Evolutionary conservation across 768 basidiomycete genomes (phyloP).

Genomic region (Sistotremastrum niveocremeum): DNA sequence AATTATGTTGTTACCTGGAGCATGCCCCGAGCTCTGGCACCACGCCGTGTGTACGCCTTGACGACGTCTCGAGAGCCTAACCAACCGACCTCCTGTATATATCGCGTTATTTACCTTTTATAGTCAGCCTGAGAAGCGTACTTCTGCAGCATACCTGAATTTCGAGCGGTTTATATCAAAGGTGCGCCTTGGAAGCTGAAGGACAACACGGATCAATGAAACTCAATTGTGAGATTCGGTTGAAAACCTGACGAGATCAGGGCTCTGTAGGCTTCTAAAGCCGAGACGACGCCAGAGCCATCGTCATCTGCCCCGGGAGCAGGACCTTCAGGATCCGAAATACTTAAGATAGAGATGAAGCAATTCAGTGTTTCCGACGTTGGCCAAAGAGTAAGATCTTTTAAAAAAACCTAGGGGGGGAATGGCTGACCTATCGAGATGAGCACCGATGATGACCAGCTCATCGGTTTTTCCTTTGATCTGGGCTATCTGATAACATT

Average conservation of each 20-base stretch:
- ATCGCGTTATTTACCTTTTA: constrained; percentile 3
- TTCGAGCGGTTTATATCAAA: too few species aligned
- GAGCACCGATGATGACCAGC: constrained; percentile 9
- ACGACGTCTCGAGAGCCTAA: constrained; percentile 63
- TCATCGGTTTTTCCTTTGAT: not conserved
- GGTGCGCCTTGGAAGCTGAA: too few species aligned
- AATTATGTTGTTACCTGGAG: constrained; percentile 29
- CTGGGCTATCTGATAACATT: too few species aligned
- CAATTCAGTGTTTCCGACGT: not conserved
- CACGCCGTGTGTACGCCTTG: constrained; percentile 30
- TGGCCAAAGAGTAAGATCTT: not conserved
- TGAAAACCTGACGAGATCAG: constrained; percentile 28
- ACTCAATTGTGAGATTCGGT: constrained; percentile 29
- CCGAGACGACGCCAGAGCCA: constrained; percentile 28
- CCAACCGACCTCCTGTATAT: constrained; percentile 62
- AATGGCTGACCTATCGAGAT: constrained; percentile 9
- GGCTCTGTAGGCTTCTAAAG: constrained; percentile 36
- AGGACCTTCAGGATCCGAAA: constrained; percentile 6
- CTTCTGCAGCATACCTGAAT: constrained; percentile 51
- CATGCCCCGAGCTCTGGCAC: constrained; percentile 35
- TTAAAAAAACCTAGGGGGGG: constrained; percentile 3
- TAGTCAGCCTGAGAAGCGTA: constrained; percentile 15
- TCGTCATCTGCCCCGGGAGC: constrained; percentile 57
- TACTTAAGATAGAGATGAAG: not conserved
- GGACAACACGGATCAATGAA: constrained; percentile 18